A percentile compares a stretch with the other conserved stretches of the same genome.
phyloP scores from a whole-genome alignment of 2,329 filamentous ascomycete genomes.

The Epichloe bromicola region DNA sequence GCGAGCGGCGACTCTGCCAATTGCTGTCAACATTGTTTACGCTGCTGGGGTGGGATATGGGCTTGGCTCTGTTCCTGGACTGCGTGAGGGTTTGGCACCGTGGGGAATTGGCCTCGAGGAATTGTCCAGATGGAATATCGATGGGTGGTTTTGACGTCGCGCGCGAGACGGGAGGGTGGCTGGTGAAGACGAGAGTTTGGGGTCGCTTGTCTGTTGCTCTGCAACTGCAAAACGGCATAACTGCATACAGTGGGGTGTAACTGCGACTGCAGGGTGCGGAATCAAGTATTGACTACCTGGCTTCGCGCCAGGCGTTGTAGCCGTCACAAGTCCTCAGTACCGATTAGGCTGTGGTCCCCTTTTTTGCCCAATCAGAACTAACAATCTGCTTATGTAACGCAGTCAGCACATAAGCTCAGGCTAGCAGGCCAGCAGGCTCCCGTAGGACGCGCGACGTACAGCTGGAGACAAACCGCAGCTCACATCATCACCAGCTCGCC shows the following conservation, averaged over 20 bases:
- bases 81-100: not conserved
- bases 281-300: not conserved
- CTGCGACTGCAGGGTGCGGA: not conserved
- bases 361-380: conserved; percentile 17
- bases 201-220: no score
- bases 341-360: not conserved
- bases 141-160: not conserved
- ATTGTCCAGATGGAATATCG: not conserved
- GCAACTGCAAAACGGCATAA: no score
- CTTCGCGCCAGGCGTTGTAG: not conserved
- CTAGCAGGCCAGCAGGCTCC: conserved; percentile 18
- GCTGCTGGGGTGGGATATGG: not conserved
- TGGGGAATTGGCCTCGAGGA: not conserved
- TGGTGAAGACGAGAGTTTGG: no score
- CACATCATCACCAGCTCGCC: conserved; percentile 8
- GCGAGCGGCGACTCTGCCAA: conserved; percentile 26
- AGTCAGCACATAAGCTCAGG: not conserved
- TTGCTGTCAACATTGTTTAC: conserved; percentile 27
- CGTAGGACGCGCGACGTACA: conserved; percentile 21
- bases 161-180: no score
- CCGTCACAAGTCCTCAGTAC: not conserved
- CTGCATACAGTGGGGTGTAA: no score
- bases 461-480: conserved; percentile 1
- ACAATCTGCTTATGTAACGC: conserved; percentile 18
- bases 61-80: not conserved